Evolutionary conservation across 257 asterid species (phyloP).

Genomic region (Plantago elongata): DNA sequence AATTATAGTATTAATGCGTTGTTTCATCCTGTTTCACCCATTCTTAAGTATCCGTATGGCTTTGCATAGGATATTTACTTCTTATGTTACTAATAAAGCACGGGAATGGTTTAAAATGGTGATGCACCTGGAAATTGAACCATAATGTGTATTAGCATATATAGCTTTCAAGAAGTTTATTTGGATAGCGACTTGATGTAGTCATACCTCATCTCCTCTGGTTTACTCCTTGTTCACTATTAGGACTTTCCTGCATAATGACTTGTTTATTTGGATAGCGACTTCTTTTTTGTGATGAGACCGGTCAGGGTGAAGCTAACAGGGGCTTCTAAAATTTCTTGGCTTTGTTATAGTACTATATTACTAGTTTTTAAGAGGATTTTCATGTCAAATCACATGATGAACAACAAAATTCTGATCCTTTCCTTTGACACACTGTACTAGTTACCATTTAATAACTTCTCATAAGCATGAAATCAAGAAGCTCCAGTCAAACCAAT

Average conservation of each 20-base stretch:
- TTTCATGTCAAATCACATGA: background rate
- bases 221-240: background rate
- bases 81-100: constrained; percentile 13
- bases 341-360: background rate
- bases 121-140: background rate
- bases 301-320: background rate
- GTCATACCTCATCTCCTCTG: background rate
- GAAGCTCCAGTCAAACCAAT: too few species aligned
- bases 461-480: background rate
- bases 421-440: background rate
- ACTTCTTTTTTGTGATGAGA: background rate
- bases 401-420: background rate
- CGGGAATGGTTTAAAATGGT: constrained; percentile 1
- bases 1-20: constrained; percentile 9
- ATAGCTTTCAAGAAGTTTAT: constrained; percentile 8
- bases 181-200: background rate
- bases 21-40: constrained; percentile 2
- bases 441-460: background rate
- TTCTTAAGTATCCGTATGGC: background rate
- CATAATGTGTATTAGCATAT: background rate
- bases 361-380: background rate
- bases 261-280: too few species aligned
- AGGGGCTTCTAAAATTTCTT: background rate
- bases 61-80: background rate
- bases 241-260: background rate